Evolutionary conservation across 805 yeast species (phyloP).

Genomic region (Danielozyma ontarioensis): DNA sequence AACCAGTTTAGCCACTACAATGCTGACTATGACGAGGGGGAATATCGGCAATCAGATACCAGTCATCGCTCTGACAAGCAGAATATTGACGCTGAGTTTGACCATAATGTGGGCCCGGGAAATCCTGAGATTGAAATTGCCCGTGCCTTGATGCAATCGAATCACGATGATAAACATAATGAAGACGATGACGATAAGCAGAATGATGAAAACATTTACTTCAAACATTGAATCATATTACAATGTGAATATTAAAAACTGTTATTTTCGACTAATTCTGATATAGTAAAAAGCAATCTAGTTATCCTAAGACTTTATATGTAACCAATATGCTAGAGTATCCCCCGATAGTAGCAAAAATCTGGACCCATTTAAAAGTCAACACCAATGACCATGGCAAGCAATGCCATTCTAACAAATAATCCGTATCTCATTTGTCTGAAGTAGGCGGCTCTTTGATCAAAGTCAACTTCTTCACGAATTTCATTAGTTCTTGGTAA

Average conservation of each 20-base stretch:
- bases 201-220: slow-evolving; percentile 15
- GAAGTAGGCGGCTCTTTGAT: slow-evolving; percentile 98
- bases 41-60: slow-evolving; percentile 2
- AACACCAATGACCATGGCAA: slow-evolving; percentile 97
- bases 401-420: slow-evolving; percentile 96
- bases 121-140: slow-evolving; percentile 63
- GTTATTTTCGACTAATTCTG: too few species aligned
- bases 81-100: slow-evolving; percentile 45
- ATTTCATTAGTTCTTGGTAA: slow-evolving; percentile 96
- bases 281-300: too few species aligned
- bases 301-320: too few species aligned
- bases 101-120: slow-evolving; percentile 15
- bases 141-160: slow-evolving; percentile 59
- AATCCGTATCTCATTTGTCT: slow-evolving; percentile 99
- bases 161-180: slow-evolving; percentile 29
- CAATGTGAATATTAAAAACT: background rate
- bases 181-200: slow-evolving; percentile 4
- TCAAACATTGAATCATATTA: slow-evolving; percentile 6
- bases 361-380: slow-evolving; percentile 63
- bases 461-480: slow-evolving; percentile 97
- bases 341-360: slow-evolving; percentile 16
- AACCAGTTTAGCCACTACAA: slow-evolving; percentile 10
- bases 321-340: slow-evolving; percentile 1
- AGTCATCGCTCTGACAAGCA: slow-evolving; percentile 5
- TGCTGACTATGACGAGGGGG: slow-evolving; percentile 7